Percentiles rank a stretch among this genome's conserved stretches.
Conservation (phyloP, 2,329 filamentous ascomycete genomes). For the Trichoderma atroviride region DNA sequence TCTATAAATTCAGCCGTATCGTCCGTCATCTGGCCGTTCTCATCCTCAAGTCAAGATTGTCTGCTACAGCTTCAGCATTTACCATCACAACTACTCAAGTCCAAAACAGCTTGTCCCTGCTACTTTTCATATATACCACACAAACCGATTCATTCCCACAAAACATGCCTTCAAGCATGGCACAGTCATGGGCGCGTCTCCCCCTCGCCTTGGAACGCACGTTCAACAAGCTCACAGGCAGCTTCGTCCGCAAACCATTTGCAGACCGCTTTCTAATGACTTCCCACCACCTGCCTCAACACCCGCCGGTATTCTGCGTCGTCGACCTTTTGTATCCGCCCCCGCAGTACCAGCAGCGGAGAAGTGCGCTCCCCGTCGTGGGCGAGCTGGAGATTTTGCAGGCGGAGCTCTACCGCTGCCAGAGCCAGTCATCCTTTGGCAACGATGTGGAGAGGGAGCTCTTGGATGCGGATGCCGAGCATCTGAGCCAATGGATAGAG, state of each 20-base stretch:
- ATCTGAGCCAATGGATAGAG: slow-evolving; percentile 27
- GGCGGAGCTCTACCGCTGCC: slow-evolving; percentile 2
- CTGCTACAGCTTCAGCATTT: background rate
- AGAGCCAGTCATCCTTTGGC: background rate
- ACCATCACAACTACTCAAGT: background rate
- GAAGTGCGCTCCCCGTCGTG: background rate
- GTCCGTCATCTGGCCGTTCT: background rate
- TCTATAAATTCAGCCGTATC: background rate
- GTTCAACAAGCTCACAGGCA: background rate
- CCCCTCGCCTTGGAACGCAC: background rate
- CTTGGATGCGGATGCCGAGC: slow-evolving; percentile 23
- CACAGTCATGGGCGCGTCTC: background rate
- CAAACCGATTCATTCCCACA: background rate
- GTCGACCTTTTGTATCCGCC: slow-evolving; percentile 27
- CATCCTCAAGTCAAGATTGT: background rate
- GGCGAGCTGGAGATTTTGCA: slow-evolving; percentile 11
- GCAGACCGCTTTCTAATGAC: background rate
- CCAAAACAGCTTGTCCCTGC: background rate
- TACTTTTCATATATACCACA: background rate
- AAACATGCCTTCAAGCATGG: background rate
- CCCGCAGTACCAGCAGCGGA: slow-evolving; percentile 24
- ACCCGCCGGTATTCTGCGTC: slow-evolving; percentile 26
- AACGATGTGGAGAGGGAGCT: slow-evolving; percentile 17
- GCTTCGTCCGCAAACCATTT: background rate
- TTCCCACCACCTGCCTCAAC: background rate